Evolutionary conservation across 2,329 filamentous ascomycete genomes (phyloP), one percentile per base, ranked within the genome.

Genomic region (Xylariales sp.): DNA sequence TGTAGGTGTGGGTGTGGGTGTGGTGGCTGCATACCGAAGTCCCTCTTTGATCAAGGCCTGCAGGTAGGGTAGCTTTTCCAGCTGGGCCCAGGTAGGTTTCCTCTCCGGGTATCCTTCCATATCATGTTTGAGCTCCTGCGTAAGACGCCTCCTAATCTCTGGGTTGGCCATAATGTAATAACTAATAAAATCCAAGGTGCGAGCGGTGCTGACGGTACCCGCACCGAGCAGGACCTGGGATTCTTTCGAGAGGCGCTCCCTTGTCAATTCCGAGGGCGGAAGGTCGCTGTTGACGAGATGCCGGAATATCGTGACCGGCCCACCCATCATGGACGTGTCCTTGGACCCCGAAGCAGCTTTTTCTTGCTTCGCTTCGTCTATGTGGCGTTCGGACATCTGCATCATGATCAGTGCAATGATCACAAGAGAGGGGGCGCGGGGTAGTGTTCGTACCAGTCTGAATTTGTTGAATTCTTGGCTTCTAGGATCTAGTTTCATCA

Each of bases 1-100:
- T 49, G 18, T 30, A 84, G 75, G 62, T 79, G 81, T 1, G 77
- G 76, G 10, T 49, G 18, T 30, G 84, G 75, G 62, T 79, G 81
- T 1, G 77, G 76, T n/a, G 80, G 71, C 1, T n/a, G 64, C 69
- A 14, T 67, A 71, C 62, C 68, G 60, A 8, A 69, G 49, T 4
- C n/a, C 68, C 16, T 69, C 68, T 36, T 67, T 69, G 8, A 69
- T 64, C 10, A 50, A 39, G 7, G 60, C 68, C n/a, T 59, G 64
- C 7, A 69, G 60, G 32, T 57, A 69, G 0, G 60, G 54, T 6
- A 69, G 32, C 59, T 75, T 66, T 66, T 81, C 75, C 14, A 80
- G 73, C 10, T 73, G 64, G 3, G 48, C n/a, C 52, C 67, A 75
- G 18, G 16, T 41, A 3, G 71, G 72, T 8, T 67, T 32, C 1